Percentiles rank a stretch among this genome's conserved stretches.
Conservation (phyloP, 2,329 filamentous ascomycete genomes). For the Botrytis squamosa region DNA sequence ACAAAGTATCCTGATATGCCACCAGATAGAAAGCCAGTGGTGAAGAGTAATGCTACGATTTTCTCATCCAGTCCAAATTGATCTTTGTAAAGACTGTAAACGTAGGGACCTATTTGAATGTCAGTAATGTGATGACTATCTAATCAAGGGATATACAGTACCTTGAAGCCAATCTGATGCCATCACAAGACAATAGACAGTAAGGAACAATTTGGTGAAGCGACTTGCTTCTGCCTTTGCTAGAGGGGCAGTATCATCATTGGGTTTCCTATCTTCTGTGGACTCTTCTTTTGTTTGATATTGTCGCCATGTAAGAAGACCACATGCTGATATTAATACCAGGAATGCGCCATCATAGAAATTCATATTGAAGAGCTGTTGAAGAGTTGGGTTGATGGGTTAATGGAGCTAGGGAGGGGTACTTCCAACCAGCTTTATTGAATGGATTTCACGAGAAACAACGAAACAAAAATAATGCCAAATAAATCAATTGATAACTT, state of each 20-base stretch:
- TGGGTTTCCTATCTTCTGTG: conserved; percentile 26
- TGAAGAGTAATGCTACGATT: conserved; percentile 37
- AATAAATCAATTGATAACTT: not conserved
- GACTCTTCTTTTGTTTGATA: conserved; percentile 28
- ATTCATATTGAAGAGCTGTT: conserved; percentile 26
- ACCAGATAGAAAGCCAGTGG: conserved; percentile 38
- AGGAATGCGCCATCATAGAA: conserved; percentile 35
- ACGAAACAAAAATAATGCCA: not conserved
- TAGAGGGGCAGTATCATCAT: conserved; percentile 27
- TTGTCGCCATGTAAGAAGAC: conserved; percentile 35
- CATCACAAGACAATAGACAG: conserved; percentile 51
- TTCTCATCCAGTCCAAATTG: conserved; percentile 37
- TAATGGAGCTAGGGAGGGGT: not conserved
- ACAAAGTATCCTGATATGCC: conserved; percentile 38
- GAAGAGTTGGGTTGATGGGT: not conserved
- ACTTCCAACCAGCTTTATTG: not conserved
- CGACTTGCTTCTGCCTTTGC: conserved; percentile 34
- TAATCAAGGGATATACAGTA: conserved; percentile 32
- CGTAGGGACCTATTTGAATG: conserved; percentile 34
- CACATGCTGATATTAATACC: conserved; percentile 32
- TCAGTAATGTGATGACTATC: conserved; percentile 37
- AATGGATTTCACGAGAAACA: not conserved
- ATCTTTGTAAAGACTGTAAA: conserved; percentile 40
- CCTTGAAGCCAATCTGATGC: conserved; percentile 54
- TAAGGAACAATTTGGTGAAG: conserved; percentile 40